Conservation (phyloP, 257 asterid genomes). For the Solanum etuberosum region DNA sequence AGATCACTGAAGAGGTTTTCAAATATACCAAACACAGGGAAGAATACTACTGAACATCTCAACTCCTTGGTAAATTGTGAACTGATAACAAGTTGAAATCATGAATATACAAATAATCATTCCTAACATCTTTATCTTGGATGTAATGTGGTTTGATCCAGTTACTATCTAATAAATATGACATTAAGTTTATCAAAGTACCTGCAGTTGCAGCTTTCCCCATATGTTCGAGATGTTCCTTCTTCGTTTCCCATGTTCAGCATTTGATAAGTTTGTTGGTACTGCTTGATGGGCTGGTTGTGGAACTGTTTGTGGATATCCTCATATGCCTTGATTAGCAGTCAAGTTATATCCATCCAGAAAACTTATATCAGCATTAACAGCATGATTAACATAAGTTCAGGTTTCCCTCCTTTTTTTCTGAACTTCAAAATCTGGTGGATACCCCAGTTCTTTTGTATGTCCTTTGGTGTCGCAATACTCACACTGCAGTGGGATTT, state of each 20-base stretch:
- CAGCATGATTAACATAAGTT: neutral
- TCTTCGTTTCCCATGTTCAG: neutral
- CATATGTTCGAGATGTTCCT: neutral
- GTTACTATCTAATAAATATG: neutral
- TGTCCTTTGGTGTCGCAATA: neutral
- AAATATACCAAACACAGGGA: neutral
- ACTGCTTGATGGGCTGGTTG: neutral
- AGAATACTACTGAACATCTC: neutral
- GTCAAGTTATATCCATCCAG: neutral
- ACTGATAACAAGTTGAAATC: neutral
- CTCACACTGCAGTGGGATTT: neutral
- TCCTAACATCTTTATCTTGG: neutral
- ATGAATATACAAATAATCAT: neutral
- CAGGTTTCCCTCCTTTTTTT: neutral
- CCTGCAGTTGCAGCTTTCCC: neutral
- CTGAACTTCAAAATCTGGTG: neutral
- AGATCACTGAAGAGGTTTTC: neutral
- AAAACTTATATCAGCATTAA: neutral
- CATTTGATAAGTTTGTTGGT: neutral
- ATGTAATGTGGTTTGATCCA: neutral
- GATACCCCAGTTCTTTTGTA: neutral
- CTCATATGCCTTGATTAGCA: neutral
- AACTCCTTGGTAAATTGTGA: neutral
- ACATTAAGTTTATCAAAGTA: neutral
- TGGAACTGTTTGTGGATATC: neutral